Percentiles rank a stretch among this genome's conserved stretches.
Evolutionary conservation across 139 green algal species (phyloP).

Genomic region (Picochlorum sp.): DNA sequence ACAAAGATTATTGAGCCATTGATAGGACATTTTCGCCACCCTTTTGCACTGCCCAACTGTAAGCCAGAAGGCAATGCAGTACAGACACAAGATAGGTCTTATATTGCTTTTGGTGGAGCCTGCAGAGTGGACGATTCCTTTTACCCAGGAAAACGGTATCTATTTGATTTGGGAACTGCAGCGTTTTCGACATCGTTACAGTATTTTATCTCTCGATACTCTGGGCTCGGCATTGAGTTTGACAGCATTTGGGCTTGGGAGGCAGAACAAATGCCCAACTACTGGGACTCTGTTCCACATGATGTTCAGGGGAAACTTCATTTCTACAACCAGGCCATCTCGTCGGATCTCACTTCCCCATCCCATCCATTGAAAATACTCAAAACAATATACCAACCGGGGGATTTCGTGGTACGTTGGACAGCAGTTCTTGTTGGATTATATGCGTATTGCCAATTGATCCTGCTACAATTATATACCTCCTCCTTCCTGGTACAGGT

Average conservation of each 20-base stretch:
- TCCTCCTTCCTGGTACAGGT: not conserved
- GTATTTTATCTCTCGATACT: not conserved
- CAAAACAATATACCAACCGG: not conserved
- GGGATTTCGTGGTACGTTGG: not conserved
- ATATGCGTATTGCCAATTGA: too few species aligned
- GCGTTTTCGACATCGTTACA: not conserved
- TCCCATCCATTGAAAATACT: not conserved
- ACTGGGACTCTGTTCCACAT: not conserved
- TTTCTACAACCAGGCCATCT: not conserved
- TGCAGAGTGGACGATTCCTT: not conserved
- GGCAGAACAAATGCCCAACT: not conserved
- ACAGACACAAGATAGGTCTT: not conserved
- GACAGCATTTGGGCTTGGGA: slow-evolving; percentile 2
- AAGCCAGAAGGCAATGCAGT: not conserved
- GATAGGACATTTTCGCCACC: not conserved
- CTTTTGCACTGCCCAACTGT: not conserved
- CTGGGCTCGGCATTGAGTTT: not conserved
- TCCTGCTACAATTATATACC: too few species aligned
- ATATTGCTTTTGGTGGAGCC: not conserved
- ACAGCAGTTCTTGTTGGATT: too few species aligned
- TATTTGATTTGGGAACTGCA: slow-evolving; percentile 1
- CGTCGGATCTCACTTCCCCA: not conserved
- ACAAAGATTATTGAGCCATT: not conserved
- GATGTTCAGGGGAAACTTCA: not conserved
- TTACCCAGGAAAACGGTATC: not conserved